Evolutionary conservation across 2,329 filamentous ascomycete genomes (phyloP).

Genomic region (Daldinia sp.): DNA sequence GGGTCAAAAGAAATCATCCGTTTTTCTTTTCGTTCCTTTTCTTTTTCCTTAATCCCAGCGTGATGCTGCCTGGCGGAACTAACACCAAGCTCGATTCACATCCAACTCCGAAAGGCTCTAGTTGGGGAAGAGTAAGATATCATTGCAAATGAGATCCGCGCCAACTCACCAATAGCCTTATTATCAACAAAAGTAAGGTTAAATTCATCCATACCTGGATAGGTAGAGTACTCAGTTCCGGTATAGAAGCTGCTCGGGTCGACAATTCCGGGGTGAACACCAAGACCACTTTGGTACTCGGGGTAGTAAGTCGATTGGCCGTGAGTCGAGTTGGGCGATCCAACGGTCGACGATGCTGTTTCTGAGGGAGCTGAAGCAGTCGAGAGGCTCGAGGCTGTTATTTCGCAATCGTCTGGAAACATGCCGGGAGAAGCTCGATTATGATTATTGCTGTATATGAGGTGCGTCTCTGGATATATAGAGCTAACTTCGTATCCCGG

Average conservation of each 20-base stretch:
- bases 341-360: slow-evolving; percentile 69
- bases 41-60: neutral
- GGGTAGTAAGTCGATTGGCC: slow-evolving; percentile 65
- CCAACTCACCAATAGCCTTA: slow-evolving; percentile 66
- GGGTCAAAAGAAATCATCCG: slow-evolving; percentile 10
- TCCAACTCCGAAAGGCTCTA: slow-evolving; percentile 1
- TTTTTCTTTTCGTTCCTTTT: neutral
- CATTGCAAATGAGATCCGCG: slow-evolving; percentile 46
- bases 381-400: slow-evolving; percentile 66
- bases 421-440: slow-evolving; percentile 58
- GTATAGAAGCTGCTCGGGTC: slow-evolving; percentile 62
- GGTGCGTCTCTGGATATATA: slow-evolving; percentile 58
- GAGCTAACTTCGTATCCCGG: slow-evolving; percentile 56
- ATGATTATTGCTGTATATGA: slow-evolving; percentile 56
- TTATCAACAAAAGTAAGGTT: slow-evolving; percentile 57
- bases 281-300: slow-evolving; percentile 66
- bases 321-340: slow-evolving; percentile 71
- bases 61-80: neutral
- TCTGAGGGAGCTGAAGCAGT: slow-evolving; percentile 68
- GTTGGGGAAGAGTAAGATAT: slow-evolving; percentile 41
- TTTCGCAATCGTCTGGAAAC: slow-evolving; percentile 60
- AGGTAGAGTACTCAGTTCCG: slow-evolving; percentile 61
- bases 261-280: slow-evolving; percentile 70
- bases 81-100: neutral
- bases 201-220: slow-evolving; percentile 61